These are phyloP conservation scores for Durio zibethinus DNA, from an alignment of 345 rosid genomes.

Conservation along the genomic window DNA sequence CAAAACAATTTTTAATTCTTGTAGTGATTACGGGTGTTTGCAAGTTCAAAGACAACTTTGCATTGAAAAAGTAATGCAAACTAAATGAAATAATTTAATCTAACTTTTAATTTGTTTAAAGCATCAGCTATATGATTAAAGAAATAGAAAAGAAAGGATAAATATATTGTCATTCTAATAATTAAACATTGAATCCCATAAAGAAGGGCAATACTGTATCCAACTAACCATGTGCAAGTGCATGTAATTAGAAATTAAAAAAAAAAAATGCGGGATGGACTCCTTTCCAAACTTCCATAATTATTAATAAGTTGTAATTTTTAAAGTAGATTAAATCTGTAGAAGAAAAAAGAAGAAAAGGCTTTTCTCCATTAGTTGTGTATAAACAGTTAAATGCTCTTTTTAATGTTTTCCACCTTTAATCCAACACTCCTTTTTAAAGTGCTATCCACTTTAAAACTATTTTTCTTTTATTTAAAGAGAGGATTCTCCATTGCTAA, in stretches of 20 bases:
- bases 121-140: not conserved
- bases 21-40: slow-evolving; percentile 2
- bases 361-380: not conserved
- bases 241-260: not conserved
- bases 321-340: slow-evolving; percentile 8
- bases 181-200: not conserved
- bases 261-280: not conserved
- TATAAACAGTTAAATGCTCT: not conserved
- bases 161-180: not conserved
- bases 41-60: not conserved
- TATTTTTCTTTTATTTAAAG: too few species aligned
- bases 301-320: slow-evolving; percentile 23
- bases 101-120: not conserved
- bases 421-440: slow-evolving; percentile 30
- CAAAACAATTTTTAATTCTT: not conserved
- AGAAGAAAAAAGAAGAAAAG: not conserved
- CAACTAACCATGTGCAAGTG: slow-evolving; percentile 21
- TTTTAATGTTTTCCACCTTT: slow-evolving; percentile 27
- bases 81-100: not conserved
- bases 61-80: not conserved
- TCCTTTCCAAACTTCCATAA: slow-evolving; percentile 22
- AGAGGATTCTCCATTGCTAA: too few species aligned
- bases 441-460: slow-evolving; percentile 23
- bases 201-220: slow-evolving; percentile 1
- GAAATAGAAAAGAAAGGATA: not conserved